phyloP scores from a whole-genome alignment of 192 early-diverging fungal species.

The Coemansia sp. region DNA sequence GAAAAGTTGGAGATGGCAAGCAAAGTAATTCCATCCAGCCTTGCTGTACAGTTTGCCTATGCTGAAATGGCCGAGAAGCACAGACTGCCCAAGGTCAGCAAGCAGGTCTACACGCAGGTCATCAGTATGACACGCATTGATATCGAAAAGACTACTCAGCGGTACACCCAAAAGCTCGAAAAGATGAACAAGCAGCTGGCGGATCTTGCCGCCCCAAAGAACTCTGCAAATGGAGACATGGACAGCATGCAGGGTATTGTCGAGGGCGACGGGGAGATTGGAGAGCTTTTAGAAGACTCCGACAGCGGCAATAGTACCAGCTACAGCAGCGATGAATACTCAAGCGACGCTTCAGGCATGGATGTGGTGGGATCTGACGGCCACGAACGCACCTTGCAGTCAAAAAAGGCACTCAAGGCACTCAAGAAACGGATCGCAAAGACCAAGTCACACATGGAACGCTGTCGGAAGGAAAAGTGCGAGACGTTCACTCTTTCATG shows the following conservation, averaged over 20 bases:
- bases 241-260: conserved; percentile 14
- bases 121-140: conserved; percentile 15
- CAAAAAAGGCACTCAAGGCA: conserved; percentile 2
- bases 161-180: conserved; percentile 26
- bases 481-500: conserved; percentile 67
- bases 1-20: conserved; percentile 34
- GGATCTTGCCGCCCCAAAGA: conserved; percentile 1
- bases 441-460: conserved; percentile 38
- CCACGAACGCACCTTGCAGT: too few relatives aligned
- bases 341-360: conserved; percentile 32
- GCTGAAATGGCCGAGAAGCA: conserved; percentile 66
- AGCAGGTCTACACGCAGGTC: conserved; percentile 55
- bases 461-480: conserved; percentile 39
- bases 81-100: conserved; percentile 58
- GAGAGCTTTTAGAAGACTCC: conserved; percentile 11
- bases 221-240: not conserved
- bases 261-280: not conserved
- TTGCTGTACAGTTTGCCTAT: conserved; percentile 70
- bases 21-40: conserved; percentile 41
- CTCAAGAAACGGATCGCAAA: conserved; percentile 41
- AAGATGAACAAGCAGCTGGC: conserved; percentile 38
- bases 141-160: conserved; percentile 17
- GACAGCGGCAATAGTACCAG: conserved; percentile 30
- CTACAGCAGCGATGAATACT: conserved; percentile 30
- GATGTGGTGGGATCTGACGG: too few relatives aligned